phyloP scores from a whole-genome alignment of 768 basidiomycete genomes.

The Lactarius hatsudake region DNA sequence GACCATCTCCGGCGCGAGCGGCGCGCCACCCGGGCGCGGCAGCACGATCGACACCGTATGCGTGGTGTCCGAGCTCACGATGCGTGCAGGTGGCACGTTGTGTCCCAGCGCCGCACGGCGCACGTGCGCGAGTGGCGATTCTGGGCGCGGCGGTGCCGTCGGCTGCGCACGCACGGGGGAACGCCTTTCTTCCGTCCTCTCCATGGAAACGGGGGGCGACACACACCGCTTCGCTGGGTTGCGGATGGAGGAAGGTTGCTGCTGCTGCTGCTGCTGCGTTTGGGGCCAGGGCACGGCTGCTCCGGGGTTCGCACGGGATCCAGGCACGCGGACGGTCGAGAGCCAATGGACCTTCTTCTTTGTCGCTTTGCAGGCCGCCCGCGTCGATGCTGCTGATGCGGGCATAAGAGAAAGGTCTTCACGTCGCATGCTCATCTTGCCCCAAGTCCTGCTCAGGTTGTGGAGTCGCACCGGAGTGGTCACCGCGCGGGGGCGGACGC shows the following conservation, averaged over 20 bases:
- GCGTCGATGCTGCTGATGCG: background rate
- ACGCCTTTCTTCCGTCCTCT: no score
- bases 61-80: background rate
- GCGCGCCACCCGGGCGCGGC: conserved; percentile 19
- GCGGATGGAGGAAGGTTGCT: no score
- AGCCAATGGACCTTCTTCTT: background rate
- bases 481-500: conserved; percentile 6
- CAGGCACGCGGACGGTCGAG: background rate
- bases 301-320: background rate
- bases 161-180: no score
- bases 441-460: conserved; percentile 14
- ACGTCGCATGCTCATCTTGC: background rate
- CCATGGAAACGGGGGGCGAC: background rate
- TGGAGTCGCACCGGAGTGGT: conserved; percentile 8
- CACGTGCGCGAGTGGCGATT: conserved; percentile 17
- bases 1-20: conserved; percentile 20
- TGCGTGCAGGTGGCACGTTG: background rate
- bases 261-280: no score
- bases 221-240: no score
- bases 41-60: conserved; percentile 16
- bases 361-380: background rate
- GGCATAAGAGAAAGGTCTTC: background rate
- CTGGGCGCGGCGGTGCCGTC: conserved; percentile 3
- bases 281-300: background rate
- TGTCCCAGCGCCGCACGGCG: background rate